These are phyloP conservation scores for Thecaphora frezii DNA, from an alignment of 1,284 basidiomycete species.

Conservation along the genomic window DNA sequence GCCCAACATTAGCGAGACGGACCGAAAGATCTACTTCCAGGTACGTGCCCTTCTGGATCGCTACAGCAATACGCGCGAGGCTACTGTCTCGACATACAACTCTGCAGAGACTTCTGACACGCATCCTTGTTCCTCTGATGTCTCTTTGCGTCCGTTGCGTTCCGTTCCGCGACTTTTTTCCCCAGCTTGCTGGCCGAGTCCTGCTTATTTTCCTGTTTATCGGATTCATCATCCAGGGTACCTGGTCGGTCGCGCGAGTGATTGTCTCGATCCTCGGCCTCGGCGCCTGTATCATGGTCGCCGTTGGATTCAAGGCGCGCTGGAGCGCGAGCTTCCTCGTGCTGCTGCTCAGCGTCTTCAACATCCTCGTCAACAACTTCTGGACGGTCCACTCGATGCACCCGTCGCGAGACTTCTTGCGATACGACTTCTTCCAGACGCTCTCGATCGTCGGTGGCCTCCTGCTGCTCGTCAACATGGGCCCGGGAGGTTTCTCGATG, in stretches of 20 bases:
- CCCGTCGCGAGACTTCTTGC: constrained; percentile 95
- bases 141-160: no score
- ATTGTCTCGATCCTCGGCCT: constrained; percentile 72
- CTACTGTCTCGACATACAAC: no score
- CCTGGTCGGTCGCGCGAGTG: constrained; percentile 82
- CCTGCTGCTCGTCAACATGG: constrained; percentile 95
- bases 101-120: no score
- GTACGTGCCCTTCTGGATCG: constrained; percentile 4
- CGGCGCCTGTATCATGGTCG: constrained; percentile 90
- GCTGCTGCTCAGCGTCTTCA: constrained; percentile 86
- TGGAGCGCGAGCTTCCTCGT: constrained; percentile 98
- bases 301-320: constrained; percentile 98
- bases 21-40: constrained; percentile 84
- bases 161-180: constrained; percentile 58
- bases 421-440: constrained; percentile 61
- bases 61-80: no score
- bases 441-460: constrained; percentile 91
- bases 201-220: constrained; percentile 99
- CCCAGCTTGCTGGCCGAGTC: constrained; percentile 93
- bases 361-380: constrained; percentile 91
- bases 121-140: no score
- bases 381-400: constrained; percentile 89
- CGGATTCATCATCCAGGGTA: constrained; percentile 91
- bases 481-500: constrained; percentile 92
- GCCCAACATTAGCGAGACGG: constrained; percentile 82